Conservation (phyloP, 768 basidiomycete species). For the Russula ochroleuca region DNA sequence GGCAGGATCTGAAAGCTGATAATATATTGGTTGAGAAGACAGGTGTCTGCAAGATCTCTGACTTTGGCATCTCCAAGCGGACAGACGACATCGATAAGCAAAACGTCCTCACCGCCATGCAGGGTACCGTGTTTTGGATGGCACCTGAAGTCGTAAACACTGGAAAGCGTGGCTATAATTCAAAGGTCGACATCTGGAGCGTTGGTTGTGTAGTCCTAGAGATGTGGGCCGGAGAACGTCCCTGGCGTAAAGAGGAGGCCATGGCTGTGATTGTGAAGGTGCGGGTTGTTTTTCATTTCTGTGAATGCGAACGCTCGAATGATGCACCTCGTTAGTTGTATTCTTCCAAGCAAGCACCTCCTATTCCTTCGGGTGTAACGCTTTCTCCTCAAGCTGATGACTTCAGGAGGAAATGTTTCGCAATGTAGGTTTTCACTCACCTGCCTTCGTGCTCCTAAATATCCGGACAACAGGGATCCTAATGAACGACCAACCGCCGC, state of each 20-base stretch:
- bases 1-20: conserved; percentile 92
- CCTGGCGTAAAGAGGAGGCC: conserved; percentile 88
- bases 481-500: conserved; percentile 75
- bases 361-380: conserved; percentile 78
- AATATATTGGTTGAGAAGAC: conserved; percentile 94
- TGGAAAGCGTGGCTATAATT: conserved; percentile 87
- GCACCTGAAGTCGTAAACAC: conserved; percentile 91
- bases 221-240: conserved; percentile 97
- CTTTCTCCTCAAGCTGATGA: conserved; percentile 75
- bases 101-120: conserved; percentile 90
- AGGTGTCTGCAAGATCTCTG: conserved; percentile 94
- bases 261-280: conserved; percentile 96
- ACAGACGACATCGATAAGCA: conserved; percentile 80
- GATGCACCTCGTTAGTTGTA: conserved; percentile 54
- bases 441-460: neutral
- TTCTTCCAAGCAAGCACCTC: conserved; percentile 78
- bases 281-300: conserved; percentile 26
- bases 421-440: conserved; percentile 55
- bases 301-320: conserved; percentile 4
- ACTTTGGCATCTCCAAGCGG: conserved; percentile 98
- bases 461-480: conserved; percentile 54
- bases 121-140: conserved; percentile 99
- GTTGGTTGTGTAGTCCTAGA: conserved; percentile 97
- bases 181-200: conserved; percentile 98
- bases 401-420: conserved; percentile 86